Base-by-base conservation (phyloP, 768 basidiomycete species). In the Termitomyces sp. region DNA sequence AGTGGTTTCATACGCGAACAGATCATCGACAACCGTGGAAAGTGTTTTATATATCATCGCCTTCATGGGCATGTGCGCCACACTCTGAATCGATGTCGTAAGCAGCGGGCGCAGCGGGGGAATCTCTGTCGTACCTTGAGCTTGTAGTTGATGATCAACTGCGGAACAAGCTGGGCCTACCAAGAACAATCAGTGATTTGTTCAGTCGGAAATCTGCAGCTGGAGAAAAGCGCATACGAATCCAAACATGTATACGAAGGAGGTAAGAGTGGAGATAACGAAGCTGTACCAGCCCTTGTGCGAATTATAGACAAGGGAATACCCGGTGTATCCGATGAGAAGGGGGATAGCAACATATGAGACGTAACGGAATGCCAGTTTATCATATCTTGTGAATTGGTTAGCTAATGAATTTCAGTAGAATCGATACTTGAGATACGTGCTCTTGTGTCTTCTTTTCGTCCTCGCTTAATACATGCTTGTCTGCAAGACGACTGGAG, bases 31-130 rank as follows among this genome's bases (percentile, higher is more conserved):
- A 46, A 91, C 88, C 1, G 87, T 91, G 44, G 91, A 88, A 56
- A 96, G 77, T 1, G 90, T 85, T 74, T 96, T 97, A 78, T 93
- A 96, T 62, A 94, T 86, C 91, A 98, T 93, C 3, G 95, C 90
- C 69, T 95, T 97, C 88, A 97, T 95, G 19, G 95, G 95, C 88
- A 98, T 93, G 68, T 98, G 96, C 44, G 96, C 89, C 35, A 97
- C 94, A 68, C 88, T 93, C 88, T 94, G 73, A 38, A 43, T 43
- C 40, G 15, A 53, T 48, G 34, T 58, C 15, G 19, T 54, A 43
- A 53, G 49, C 38, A 28, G 57, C 53, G 32, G 35, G 11, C 22
- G 17, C 56, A n/a, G 41, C 56, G 57, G 54, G 50, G 65, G 38
- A 46, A 53, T 57, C 32, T 15, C 67, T 57, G 48, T 79, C 72